Conservation (phyloP, 2,329 filamentous ascomycete genomes). For the Monosporascus sp. region DNA sequence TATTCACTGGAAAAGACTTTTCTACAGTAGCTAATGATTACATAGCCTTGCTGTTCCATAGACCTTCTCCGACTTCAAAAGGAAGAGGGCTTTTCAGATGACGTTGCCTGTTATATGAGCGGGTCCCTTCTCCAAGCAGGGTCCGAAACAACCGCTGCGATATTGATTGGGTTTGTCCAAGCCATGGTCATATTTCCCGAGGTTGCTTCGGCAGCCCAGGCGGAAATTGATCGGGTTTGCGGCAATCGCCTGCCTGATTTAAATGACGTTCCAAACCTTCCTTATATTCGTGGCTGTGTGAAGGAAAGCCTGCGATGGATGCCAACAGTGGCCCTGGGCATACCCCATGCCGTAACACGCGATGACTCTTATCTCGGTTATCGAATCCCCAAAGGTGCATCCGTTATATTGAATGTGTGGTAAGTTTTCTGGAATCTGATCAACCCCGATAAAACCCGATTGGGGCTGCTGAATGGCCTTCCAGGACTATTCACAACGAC, state of each 20-base stretch:
- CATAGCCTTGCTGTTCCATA: slow-evolving; percentile 21
- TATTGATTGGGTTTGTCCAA: slow-evolving; percentile 42
- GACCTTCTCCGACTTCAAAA: slow-evolving; percentile 25
- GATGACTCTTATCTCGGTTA: background rate
- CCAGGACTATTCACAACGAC: slow-evolving; percentile 41
- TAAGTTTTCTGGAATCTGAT: no score
- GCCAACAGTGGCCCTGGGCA: slow-evolving; percentile 19
- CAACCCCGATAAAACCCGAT: no score
- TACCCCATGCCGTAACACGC: background rate
- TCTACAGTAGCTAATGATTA: background rate
- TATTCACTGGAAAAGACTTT: no score
- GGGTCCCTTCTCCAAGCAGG: slow-evolving; percentile 26
- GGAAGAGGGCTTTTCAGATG: slow-evolving; percentile 26
- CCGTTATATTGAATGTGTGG: background rate
- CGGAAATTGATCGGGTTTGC: slow-evolving; percentile 47
- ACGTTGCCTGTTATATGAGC: slow-evolving; percentile 29
- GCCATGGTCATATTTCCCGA: slow-evolving; percentile 42
- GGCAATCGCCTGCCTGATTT: slow-evolving; percentile 44
- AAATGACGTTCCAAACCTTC: slow-evolving; percentile 40
- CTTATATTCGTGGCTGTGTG: slow-evolving; percentile 44
- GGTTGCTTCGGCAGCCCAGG: slow-evolving; percentile 42
- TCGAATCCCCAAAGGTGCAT: background rate
- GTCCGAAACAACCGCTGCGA: slow-evolving; percentile 38
- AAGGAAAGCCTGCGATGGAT: slow-evolving; percentile 51
- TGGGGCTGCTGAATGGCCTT: no score